phyloP scores from a whole-genome alignment of 2,329 filamentous ascomycete species.

The Huntiella decipiens region DNA sequence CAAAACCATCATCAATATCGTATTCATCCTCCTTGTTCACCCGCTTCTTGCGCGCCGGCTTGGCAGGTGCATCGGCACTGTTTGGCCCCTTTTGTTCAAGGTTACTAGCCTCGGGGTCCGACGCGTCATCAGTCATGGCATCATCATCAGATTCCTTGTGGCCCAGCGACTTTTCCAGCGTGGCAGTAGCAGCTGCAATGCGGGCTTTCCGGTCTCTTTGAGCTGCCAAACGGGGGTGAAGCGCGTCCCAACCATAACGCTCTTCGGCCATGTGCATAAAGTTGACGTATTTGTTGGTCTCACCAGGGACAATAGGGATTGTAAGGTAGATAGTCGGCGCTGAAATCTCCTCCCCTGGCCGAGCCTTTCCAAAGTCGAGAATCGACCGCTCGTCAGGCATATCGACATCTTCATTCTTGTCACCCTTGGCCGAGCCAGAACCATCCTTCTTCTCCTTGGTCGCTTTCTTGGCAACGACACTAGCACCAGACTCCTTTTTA shows the following conservation, averaged over 20 bases:
- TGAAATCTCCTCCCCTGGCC: slow-evolving; percentile 37
- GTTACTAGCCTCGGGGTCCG: slow-evolving; percentile 62
- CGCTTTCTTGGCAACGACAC: slow-evolving; percentile 12
- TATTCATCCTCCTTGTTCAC: slow-evolving; percentile 69
- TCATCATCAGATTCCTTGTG: slow-evolving; percentile 24
- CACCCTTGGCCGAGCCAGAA: slow-evolving; percentile 30
- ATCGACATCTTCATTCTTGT: slow-evolving; percentile 30
- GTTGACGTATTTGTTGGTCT: slow-evolving; percentile 82
- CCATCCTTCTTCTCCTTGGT: slow-evolving; percentile 18
- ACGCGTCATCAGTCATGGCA: slow-evolving; percentile 67
- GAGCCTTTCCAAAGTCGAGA: slow-evolving; percentile 40
- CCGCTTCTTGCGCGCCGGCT: slow-evolving; percentile 56
- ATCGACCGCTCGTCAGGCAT: slow-evolving; percentile 30
- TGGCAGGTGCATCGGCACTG: slow-evolving; percentile 26
- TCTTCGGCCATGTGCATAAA: slow-evolving; percentile 88
- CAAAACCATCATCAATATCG: slow-evolving; percentile 65
- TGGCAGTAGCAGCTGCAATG: slow-evolving; percentile 74
- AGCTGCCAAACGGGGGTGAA: slow-evolving; percentile 79
- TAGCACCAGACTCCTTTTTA: slow-evolving; percentile 27
- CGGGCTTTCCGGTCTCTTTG: slow-evolving; percentile 73
- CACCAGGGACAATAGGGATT: slow-evolving; percentile 54
- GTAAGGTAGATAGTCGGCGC: slow-evolving; percentile 68
- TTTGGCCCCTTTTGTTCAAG: slow-evolving; percentile 46
- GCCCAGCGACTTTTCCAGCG: slow-evolving; percentile 54
- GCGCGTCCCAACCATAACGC: slow-evolving; percentile 80